phyloP scores from a whole-genome alignment of 169 alveolate genomes.

The Babesia caballi region DNA sequence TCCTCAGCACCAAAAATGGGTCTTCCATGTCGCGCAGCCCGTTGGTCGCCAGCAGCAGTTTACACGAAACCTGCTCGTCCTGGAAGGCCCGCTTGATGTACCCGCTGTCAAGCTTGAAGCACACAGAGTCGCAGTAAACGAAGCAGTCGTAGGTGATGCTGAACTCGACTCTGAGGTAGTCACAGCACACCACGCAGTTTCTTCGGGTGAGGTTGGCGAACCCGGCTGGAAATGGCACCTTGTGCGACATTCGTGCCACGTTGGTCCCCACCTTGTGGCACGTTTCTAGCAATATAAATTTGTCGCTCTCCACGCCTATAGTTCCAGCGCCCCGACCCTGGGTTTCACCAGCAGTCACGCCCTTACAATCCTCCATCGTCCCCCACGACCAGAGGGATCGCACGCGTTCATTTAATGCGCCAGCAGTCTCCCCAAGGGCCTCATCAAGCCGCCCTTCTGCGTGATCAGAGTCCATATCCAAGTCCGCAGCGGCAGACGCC shows the following conservation, averaged over 20 bases:
- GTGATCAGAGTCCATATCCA: background rate
- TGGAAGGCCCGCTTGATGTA: conserved; percentile 7
- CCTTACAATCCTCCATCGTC: conserved; percentile 16
- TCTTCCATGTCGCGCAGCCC: conserved; percentile 1
- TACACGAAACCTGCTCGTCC: conserved; percentile 11
- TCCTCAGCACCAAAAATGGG: conserved; percentile 18
- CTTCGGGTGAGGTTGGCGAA: conserved; percentile 19
- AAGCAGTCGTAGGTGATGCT: conserved; percentile 7
- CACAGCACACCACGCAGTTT: conserved; percentile 41
- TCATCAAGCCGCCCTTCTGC: background rate
- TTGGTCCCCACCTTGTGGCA: conserved; percentile 16
- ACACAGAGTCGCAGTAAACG: conserved; percentile 26
- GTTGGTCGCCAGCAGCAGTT: conserved; percentile 1
- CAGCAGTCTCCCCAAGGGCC: background rate
- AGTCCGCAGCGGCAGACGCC: background rate
- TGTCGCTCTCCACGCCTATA: background rate
- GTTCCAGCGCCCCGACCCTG: background rate
- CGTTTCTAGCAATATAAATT: background rate
- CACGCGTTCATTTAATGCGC: background rate
- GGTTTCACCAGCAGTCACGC: background rate
- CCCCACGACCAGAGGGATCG: conserved; percentile 62
- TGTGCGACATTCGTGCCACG: background rate
- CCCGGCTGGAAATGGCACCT: conserved; percentile 15
- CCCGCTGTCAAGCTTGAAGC: conserved; percentile 28
- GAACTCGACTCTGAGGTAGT: conserved; percentile 22